A percentile compares a stretch with the other conserved stretches of the same genome.
Evolutionary conservation across 306 rosid species (phyloP).

Genomic region (Citrullus amarus): DNA sequence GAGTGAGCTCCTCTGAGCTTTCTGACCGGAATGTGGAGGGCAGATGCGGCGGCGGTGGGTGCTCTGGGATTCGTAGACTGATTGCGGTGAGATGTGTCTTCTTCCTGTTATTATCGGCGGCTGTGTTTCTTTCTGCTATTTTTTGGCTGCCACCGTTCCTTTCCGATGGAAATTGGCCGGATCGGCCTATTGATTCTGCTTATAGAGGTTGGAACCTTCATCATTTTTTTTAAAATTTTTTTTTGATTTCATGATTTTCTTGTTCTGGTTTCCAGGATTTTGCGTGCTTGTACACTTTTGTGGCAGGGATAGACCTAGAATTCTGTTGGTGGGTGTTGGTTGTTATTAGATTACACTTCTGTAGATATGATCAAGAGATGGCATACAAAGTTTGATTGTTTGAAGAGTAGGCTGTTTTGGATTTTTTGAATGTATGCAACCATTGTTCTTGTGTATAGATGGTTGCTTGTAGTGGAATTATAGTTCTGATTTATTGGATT

Average conservation of each 20-base stretch:
- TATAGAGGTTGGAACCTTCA: conserved; percentile 39
- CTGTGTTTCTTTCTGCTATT: conserved; percentile 62
- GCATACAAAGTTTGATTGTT: background rate
- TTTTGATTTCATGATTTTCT: background rate
- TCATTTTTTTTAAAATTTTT: too few relatives aligned
- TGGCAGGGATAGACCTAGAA: conserved; percentile 29
- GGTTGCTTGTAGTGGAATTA: background rate
- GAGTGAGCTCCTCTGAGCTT: conserved; percentile 21
- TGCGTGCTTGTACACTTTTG: conserved; percentile 24
- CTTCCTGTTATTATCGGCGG: conserved; percentile 43
- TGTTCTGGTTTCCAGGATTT: conserved; percentile 1
- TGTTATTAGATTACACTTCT: background rate
- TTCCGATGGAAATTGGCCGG: conserved; percentile 37
- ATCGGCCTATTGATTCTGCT: conserved; percentile 31
- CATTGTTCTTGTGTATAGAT: background rate
- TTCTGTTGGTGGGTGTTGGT: background rate
- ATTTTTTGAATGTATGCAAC: background rate
- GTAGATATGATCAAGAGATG: background rate
- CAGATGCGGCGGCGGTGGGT: conserved; percentile 35
- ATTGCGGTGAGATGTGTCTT: conserved; percentile 56
- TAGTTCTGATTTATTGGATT: background rate
- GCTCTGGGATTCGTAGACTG: conserved; percentile 33
- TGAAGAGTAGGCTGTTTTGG: background rate
- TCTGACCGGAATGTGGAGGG: conserved; percentile 32
- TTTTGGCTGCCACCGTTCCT: conserved; percentile 87